phyloP scores from a whole-genome alignment of 176 grass and related monocot species.

The Microstegium vimineum region DNA sequence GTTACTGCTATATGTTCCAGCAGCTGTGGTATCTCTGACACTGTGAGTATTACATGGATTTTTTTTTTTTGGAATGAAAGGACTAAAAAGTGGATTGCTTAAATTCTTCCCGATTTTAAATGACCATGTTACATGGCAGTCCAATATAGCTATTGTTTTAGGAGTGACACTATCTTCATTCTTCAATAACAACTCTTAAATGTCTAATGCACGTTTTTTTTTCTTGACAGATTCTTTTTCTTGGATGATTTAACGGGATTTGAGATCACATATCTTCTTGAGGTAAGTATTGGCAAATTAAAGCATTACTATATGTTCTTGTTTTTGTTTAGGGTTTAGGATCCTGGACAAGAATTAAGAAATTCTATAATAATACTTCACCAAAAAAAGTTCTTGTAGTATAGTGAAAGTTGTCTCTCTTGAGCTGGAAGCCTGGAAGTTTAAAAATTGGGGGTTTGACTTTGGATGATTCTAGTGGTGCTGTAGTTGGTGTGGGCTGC shows the following conservation, averaged over 20 bases:
- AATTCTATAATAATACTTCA: background rate
- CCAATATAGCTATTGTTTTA: slow-evolving; percentile 4
- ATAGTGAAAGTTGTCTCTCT: background rate
- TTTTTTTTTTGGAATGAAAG: background rate
- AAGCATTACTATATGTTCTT: background rate
- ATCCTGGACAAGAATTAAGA: background rate
- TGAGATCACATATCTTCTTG: slow-evolving; percentile 88
- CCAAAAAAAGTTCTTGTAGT: background rate
- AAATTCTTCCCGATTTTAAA: background rate
- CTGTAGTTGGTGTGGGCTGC: background rate
- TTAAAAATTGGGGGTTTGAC: background rate
- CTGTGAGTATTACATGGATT: slow-evolving; percentile 54
- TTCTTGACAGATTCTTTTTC: slow-evolving; percentile 73
- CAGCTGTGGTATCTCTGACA: slow-evolving; percentile 64
- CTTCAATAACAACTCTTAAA: background rate
- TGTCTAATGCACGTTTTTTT: slow-evolving; percentile 25
- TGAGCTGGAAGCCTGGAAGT: background rate
- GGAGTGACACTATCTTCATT: background rate
- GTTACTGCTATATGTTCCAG: slow-evolving; percentile 85
- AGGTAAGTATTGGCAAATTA: slow-evolving; percentile 47
- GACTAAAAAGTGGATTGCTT: background rate
- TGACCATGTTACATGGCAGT: background rate
- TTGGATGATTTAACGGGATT: slow-evolving; percentile 96
- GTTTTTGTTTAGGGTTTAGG: background rate
- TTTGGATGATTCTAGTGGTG: background rate